Evolutionary conservation across 2,329 filamentous ascomycete genomes (phyloP).

Genomic region (Alternaria incomplexa): DNA sequence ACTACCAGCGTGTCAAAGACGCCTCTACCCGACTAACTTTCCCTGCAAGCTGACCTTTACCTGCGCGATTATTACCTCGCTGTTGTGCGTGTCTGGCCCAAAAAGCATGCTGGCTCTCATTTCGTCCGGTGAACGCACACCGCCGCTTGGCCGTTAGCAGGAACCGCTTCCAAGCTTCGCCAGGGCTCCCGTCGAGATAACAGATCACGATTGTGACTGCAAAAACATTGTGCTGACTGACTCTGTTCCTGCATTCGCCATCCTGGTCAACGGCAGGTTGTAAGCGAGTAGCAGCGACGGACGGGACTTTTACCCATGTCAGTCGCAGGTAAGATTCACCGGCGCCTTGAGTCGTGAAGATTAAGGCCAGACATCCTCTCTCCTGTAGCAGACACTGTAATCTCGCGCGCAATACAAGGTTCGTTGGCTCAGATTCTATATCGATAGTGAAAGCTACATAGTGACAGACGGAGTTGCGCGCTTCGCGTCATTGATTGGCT

Average conservation of each 20-base stretch:
- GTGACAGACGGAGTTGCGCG: neutral
- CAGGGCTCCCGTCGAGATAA: neutral
- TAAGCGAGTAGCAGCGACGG: constrained; percentile 2
- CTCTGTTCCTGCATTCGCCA: constrained; percentile 10
- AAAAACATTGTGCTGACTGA: neutral
- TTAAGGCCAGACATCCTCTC: neutral
- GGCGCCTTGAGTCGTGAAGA: neutral
- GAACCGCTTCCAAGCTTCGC: neutral
- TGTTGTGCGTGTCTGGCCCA: neutral
- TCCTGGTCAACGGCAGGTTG: neutral
- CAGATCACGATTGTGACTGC: neutral
- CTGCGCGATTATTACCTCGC: neutral
- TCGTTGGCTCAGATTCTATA: neutral
- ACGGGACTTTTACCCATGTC: neutral
- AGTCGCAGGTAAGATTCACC: neutral
- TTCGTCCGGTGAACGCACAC: constrained; percentile 5
- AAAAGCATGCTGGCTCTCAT: constrained; percentile 1
- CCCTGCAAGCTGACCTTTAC: neutral
- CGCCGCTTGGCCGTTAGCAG: constrained; percentile 1
- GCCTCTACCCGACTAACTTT: neutral
- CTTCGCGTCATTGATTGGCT: neutral
- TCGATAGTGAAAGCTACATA: neutral
- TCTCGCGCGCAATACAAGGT: neutral
- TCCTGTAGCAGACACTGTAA: neutral
- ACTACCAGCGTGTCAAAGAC: neutral